Conservation (phyloP, 2,329 filamentous ascomycete species). For the Xylaria arbuscula region DNA sequence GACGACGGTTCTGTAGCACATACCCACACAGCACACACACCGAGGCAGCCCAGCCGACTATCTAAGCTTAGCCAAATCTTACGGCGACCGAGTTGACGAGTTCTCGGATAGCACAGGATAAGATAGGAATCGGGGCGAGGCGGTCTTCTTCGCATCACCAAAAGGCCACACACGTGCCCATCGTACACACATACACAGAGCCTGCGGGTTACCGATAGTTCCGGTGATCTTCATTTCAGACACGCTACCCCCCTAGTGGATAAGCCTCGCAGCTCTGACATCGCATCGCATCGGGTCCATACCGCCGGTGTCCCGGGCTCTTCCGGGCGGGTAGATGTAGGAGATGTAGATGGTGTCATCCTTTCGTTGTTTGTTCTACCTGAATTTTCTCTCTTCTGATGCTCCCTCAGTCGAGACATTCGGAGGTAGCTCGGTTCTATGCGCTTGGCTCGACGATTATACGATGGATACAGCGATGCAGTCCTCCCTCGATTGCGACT, state of each 20-base stretch:
- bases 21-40: neutral
- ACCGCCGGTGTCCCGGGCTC: conserved; percentile 25
- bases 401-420: neutral
- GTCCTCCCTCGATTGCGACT: conserved; percentile 6
- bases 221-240: conserved; percentile 48
- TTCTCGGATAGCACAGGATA: neutral
- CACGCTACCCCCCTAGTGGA: conserved; percentile 23
- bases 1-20: conserved; percentile 6
- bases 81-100: neutral
- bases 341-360: neutral
- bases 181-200: neutral
- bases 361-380: neutral
- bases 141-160: conserved; percentile 6
- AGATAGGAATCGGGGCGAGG: neutral
- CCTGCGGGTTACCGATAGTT: conserved; percentile 47
- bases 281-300: conserved; percentile 31
- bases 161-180: conserved; percentile 10
- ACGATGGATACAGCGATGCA: conserved; percentile 17
- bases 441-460: conserved; percentile 23
- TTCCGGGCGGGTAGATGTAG: conserved; percentile 19
- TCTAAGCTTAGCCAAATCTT: neutral
- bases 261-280: conserved; percentile 38
- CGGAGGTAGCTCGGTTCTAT: conserved; percentile 22
- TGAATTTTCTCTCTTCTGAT: neutral
- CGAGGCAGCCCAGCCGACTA: conserved; percentile 4